Evolutionary conservation across 2,329 filamentous ascomycete genomes (phyloP), one percentile per base, ranked within the genome.

Genomic region (Alternaria triticina): DNA sequence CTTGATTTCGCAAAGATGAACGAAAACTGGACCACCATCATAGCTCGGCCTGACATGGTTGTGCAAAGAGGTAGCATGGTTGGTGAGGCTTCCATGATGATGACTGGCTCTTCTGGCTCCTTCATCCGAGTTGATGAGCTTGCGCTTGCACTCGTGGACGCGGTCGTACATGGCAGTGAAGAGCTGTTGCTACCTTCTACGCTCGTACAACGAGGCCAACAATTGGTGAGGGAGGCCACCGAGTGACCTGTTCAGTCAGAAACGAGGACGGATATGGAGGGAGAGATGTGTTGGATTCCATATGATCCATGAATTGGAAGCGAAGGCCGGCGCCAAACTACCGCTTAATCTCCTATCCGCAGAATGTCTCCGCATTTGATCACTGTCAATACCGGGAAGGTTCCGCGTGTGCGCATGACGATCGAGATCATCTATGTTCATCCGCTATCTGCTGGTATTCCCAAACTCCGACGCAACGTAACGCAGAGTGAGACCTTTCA

Each of bases 121-220:
- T 61, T 64, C 22, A 68, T 72, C 36, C 61, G 51, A 54, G 66
- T 69, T 54, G 70, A 71, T 57, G 63, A 71, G 56, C 62, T 71
- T 36, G 62, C 62, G 13, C 52, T 70, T 36, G 67, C 68, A 27
- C 50, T 67, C 46, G 54, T 67, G 15, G 57, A 68, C 52, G 59
- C 62, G 20, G 54, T 64, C 28, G 54, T 65, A 47, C 57, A 68
- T 27, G 64, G 62, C 54, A 68, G 59, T 28, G 59, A 70, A 4
- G 43, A 66, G 27, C 60, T 65, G 20, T 30, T 68, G 43, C 55
- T 70, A 22, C 59, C 59, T 36, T 17, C 22, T 4, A n/a, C 17
- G 30, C 58, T 69, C 30, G 36, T 62, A 43, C 54, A 59, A 46
- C 54, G 51, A 23, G 60, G 62, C 49, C 62, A 64, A 44, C 49